Conservation (phyloP, 768 basidiomycete genomes). For the Boletus sp. region DNA sequence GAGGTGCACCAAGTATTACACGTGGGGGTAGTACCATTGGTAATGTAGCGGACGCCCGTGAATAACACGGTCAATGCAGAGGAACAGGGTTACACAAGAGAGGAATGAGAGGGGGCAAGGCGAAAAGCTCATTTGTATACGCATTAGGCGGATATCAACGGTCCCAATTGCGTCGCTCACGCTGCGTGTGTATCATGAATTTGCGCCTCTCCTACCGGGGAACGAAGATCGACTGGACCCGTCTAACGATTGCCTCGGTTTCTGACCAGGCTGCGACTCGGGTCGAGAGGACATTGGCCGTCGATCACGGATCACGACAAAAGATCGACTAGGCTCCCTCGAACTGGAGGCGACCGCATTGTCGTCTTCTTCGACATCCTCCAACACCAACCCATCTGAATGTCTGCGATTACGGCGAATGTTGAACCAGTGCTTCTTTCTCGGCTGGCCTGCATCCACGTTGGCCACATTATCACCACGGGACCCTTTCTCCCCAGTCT, state of each 20-base stretch:
- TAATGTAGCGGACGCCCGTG: conserved; percentile 25
- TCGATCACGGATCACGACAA: conserved; percentile 67
- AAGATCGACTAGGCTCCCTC: conserved; percentile 48
- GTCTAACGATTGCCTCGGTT: conserved; percentile 29
- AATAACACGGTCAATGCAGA: conserved; percentile 17
- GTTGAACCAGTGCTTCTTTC: conserved; percentile 71
- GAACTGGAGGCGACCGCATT: conserved; percentile 30
- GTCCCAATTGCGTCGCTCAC: not conserved
- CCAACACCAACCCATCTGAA: conserved; percentile 48
- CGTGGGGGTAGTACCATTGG: conserved; percentile 18
- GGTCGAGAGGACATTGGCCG: conserved; percentile 36
- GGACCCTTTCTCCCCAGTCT: conserved; percentile 14
- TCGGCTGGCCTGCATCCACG: conserved; percentile 46
- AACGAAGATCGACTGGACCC: conserved; percentile 29
- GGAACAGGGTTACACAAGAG: conserved; percentile 11
- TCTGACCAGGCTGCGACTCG: conserved; percentile 20
- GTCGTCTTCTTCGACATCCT: conserved; percentile 21
- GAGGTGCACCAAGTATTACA: conserved; percentile 28
- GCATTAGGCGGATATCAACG: conserved; percentile 14
- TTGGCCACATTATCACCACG: conserved; percentile 26
- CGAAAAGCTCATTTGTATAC: conserved; percentile 9
- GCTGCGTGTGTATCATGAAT: conserved; percentile 22
- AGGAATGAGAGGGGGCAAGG: not conserved
- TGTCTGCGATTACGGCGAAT: conserved; percentile 56
- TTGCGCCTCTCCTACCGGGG: conserved; percentile 25